phyloP scores from a whole-genome alignment of 2,329 filamentous ascomycete species.

The Thermomyces lanuginosus region DNA sequence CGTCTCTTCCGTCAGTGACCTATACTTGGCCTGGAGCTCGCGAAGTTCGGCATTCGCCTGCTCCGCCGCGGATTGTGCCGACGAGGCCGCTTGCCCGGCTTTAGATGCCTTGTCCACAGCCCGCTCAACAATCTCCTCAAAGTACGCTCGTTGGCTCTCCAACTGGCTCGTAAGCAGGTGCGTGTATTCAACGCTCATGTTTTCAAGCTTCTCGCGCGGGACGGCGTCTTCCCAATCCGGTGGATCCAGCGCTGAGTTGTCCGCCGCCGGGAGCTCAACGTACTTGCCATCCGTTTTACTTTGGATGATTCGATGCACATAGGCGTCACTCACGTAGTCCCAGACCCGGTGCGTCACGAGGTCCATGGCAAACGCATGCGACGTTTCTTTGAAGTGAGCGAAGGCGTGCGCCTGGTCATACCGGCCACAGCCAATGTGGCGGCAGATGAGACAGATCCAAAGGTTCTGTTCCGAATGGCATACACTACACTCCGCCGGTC shows the following conservation, averaged over 20 bases:
- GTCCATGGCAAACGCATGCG: slow-evolving; percentile 84
- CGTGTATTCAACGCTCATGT: slow-evolving; percentile 84
- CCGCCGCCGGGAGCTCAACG: slow-evolving; percentile 62
- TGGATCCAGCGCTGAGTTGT: slow-evolving; percentile 26
- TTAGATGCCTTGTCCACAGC: slow-evolving; percentile 76
- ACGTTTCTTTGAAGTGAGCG: slow-evolving; percentile 77
- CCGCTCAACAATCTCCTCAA: slow-evolving; percentile 79
- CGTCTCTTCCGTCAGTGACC: slow-evolving; percentile 37
- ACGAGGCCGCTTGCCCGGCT: slow-evolving; percentile 40
- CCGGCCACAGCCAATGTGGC: slow-evolving; percentile 78
- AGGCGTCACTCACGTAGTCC: slow-evolving; percentile 92
- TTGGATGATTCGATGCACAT: slow-evolving; percentile 88
- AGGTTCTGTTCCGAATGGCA: slow-evolving; percentile 70
- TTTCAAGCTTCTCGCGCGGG: slow-evolving; percentile 47
- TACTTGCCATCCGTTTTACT: slow-evolving; percentile 86
- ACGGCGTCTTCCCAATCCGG: slow-evolving; percentile 31
- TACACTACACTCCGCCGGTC: slow-evolving; percentile 47
- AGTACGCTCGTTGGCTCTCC: slow-evolving; percentile 83
- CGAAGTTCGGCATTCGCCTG: slow-evolving; percentile 39
- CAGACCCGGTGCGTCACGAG: slow-evolving; percentile 88
- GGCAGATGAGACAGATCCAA: slow-evolving; percentile 92
- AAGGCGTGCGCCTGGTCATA: slow-evolving; percentile 92
- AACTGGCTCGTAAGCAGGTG: slow-evolving; percentile 85
- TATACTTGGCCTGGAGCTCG: slow-evolving; percentile 42
- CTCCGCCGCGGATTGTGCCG: slow-evolving; percentile 47